Evolutionary conservation across 2,329 filamentous ascomycete genomes (phyloP), one percentile per base, ranked within the genome.

Genomic region (Aspergillus quadrilineatus): DNA sequence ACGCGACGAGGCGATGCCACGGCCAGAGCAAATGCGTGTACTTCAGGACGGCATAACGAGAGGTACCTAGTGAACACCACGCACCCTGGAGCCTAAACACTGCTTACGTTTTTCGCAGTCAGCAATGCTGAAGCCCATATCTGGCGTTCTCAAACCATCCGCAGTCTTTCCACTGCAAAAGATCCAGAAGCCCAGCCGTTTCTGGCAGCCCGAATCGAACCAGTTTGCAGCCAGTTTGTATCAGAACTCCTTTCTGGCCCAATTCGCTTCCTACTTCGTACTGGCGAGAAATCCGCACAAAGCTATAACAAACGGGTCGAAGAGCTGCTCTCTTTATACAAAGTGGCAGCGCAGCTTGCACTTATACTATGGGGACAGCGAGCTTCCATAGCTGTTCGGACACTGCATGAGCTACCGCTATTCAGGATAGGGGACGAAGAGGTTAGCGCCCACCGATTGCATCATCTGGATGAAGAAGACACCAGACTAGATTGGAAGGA

Each of bases 391-490:
- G 15, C 39, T 58, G 50, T 44, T 7, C 37, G 9, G 30, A 15
- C 9, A 34, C 17, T 60, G 10, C n/a, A 37, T 3, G 10, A 41
- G 1, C 29, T 57, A 7, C 14, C 43, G 1, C 6, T 10, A 2
- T 58, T 60, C 34, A 26, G 22, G 4, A 15, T 26, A 7, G 17
- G 30, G 1, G 17, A 44, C n/a, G 44, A 50, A 2, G n/a, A 47
- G 1, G 60, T 64, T 55, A 55, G 44, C 34, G 63, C 64, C 4
- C 63, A 67, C 48, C 51, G 58, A 9, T 41, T 65, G 1, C 59
- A 61, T 14, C 62, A 65, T n/a, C 57, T 62, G 3, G 62, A 64
- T 26, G 63, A 62, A 5, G 62, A 62, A 10, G 63, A 67, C 43
- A 41, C 17, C 1, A 36, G 47, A 17, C 47, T 64, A 1, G 62